These are phyloP conservation scores for Pseudopediastrum boryanum DNA, from an alignment of 139 green algal species.

Conservation along the genomic window DNA sequence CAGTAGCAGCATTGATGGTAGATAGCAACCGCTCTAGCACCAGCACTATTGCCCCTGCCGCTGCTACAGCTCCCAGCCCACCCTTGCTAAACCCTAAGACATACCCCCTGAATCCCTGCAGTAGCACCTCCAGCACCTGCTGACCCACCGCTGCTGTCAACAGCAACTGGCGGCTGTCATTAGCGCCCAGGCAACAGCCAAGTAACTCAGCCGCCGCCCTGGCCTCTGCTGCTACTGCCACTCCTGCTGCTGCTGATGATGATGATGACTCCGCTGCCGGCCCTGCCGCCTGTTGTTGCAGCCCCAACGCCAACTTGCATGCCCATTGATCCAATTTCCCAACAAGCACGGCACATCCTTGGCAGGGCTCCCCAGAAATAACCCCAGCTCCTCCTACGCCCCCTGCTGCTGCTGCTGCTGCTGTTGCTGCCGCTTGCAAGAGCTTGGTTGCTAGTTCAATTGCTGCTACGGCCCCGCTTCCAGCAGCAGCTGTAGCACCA, in stretches of 20 bases:
- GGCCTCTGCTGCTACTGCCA: not conserved
- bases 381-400: conserved; percentile 22
- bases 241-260: conserved; percentile 2
- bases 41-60: not conserved
- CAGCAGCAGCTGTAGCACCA: too few relatives aligned
- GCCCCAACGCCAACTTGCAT: too few relatives aligned
- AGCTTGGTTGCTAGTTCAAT: too few relatives aligned
- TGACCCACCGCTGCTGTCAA: not conserved
- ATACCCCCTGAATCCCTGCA: too few relatives aligned
- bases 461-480: too few relatives aligned
- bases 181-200: conserved; percentile 29
- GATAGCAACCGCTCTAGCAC: too few relatives aligned
- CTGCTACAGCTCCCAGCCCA: conserved; percentile 13
- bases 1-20: too few relatives aligned
- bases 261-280: not conserved
- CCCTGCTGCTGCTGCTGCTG: conserved; percentile 22
- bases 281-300: conserved; percentile 7
- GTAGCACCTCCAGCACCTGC: not conserved
- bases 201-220: conserved; percentile 18
- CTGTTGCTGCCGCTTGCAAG: not conserved
- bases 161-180: conserved; percentile 26
- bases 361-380: not conserved
- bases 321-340: too few relatives aligned
- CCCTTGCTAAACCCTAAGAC: too few relatives aligned
- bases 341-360: not conserved